Percentiles rank a stretch among this genome's conserved stretches.
Conservation (phyloP, 495 filamentous ascomycete species). For the Tuber microsphaerosporum region DNA sequence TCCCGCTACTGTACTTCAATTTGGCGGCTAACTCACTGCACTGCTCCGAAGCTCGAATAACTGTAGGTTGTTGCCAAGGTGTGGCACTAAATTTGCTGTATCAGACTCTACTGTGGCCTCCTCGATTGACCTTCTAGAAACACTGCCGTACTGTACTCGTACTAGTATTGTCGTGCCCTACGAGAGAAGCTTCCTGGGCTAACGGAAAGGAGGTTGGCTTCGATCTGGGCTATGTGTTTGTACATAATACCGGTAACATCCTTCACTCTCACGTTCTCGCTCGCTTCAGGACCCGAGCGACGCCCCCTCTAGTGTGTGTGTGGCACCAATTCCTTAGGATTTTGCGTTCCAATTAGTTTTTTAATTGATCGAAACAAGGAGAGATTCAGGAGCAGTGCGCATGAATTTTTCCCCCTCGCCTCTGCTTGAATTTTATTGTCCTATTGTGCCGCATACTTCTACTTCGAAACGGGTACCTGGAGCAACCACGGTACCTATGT, state of each 20-base stretch:
- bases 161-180: background rate
- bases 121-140: background rate
- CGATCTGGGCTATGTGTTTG: background rate
- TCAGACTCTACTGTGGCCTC: background rate
- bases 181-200: background rate
- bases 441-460: slow-evolving; percentile 18
- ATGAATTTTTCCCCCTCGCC: background rate
- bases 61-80: background rate
- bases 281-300: background rate
- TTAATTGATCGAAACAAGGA: slow-evolving; percentile 18
- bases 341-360: background rate
- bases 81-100: background rate
- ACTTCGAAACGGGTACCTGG: slow-evolving; percentile 16
- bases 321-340: background rate
- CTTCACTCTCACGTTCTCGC: background rate
- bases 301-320: background rate
- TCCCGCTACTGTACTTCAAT: background rate
- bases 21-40: background rate
- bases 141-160: too few species aligned
- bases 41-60: background rate
- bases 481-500: background rate
- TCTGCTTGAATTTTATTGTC: slow-evolving; percentile 13
- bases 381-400: slow-evolving; percentile 18
- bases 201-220: background rate
- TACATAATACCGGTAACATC: background rate